Conservation (phyloP, 2,329 filamentous ascomycete genomes). For the Aspergillus neotritici region DNA sequence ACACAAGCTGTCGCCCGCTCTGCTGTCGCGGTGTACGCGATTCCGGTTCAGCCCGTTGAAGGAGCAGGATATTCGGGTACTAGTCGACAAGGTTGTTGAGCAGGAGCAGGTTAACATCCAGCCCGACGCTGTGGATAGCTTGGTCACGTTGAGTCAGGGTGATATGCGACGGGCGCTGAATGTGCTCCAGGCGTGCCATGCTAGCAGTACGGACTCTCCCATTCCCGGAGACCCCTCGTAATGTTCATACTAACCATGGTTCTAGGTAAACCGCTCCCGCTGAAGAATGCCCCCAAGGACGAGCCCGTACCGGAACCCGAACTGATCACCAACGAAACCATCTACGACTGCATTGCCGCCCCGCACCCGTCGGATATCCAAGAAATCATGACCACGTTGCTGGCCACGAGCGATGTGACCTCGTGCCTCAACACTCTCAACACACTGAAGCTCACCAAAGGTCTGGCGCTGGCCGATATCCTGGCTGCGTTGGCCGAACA, state of each 20-base stretch:
- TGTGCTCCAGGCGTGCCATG: constrained; percentile 92
- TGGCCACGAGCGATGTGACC: constrained; percentile 80
- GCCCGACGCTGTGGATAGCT: constrained; percentile 70
- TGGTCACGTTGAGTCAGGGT: constrained; percentile 84
- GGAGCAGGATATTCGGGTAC: constrained; percentile 71
- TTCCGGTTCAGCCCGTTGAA: constrained; percentile 94
- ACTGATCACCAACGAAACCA: constrained; percentile 81
- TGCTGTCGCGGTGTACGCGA: constrained; percentile 87
- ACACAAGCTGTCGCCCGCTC: constrained; percentile 89
- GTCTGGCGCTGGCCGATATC: constrained; percentile 88
- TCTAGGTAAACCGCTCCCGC: constrained; percentile 61
- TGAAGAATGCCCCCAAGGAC: constrained; percentile 55
- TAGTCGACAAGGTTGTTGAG: constrained; percentile 85
- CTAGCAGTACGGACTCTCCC: constrained; percentile 61
- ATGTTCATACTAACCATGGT: not conserved
- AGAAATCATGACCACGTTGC: constrained; percentile 75
- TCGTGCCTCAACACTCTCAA: constrained; percentile 85
- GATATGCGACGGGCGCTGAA: constrained; percentile 95
- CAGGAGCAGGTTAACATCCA: constrained; percentile 83
- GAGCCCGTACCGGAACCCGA: constrained; percentile 62
- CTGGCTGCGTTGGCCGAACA: constrained; percentile 81
- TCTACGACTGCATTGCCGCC: constrained; percentile 96
- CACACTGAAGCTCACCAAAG: constrained; percentile 75
- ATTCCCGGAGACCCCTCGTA: not conserved
- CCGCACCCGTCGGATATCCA: constrained; percentile 85